Percentiles rank a stretch among this genome's conserved stretches.
Conservation (phyloP, 371 early-diverging fungal species). For the Apophysomyces ossiformis region DNA sequence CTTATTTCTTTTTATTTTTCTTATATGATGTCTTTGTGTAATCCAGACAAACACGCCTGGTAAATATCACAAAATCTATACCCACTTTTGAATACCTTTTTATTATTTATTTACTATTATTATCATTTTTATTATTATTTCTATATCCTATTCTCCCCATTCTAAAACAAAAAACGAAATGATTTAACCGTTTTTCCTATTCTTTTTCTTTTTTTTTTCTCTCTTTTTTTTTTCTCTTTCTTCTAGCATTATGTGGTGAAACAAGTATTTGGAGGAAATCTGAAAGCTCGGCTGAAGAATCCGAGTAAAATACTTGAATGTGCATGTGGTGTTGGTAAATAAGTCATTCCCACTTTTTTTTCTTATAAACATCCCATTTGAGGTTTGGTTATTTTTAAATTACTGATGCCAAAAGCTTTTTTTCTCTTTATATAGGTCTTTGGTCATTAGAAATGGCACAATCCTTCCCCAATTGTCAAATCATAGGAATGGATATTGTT, state of each 20-base stretch:
- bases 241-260: slow-evolving; percentile 40
- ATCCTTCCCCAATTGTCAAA: slow-evolving; percentile 33
- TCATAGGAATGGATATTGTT: slow-evolving; percentile 36
- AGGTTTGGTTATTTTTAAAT: too few relatives aligned
- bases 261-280: slow-evolving; percentile 33
- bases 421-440: slow-evolving; percentile 15
- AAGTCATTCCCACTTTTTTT: not conserved
- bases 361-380: too few relatives aligned
- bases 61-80: not conserved
- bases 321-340: slow-evolving; percentile 39
- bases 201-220: too few relatives aligned
- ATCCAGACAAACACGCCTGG: not conserved
- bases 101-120: too few relatives aligned
- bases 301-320: slow-evolving; percentile 29
- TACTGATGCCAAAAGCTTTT: not conserved
- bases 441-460: slow-evolving; percentile 34
- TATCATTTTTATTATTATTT: not conserved
- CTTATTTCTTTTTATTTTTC: not conserved
- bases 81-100: too few relatives aligned
- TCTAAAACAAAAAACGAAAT: too few relatives aligned
- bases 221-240: too few relatives aligned
- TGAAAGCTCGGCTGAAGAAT: slow-evolving; percentile 20
- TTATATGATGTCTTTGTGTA: not conserved
- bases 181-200: too few relatives aligned
- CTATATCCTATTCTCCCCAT: not conserved